Conservation (phyloP, 805 yeast species). For the Deakozyma indianensis region DNA sequence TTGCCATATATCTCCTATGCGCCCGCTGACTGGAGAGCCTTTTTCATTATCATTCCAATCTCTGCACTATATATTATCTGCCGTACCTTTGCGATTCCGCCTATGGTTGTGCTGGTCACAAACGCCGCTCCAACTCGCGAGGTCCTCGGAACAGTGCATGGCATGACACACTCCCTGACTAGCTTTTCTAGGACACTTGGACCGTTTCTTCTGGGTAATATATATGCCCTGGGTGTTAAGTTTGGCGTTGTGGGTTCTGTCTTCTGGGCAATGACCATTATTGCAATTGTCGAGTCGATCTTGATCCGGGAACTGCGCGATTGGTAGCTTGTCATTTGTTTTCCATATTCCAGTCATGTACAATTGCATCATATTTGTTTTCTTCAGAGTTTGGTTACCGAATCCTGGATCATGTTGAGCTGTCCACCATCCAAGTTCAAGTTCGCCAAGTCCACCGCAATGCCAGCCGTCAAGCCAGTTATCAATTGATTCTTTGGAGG, state of each 20-base stretch:
- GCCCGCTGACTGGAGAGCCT: slow-evolving; percentile 6
- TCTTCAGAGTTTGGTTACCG: no score
- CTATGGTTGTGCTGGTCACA: slow-evolving; percentile 13
- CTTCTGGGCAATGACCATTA: slow-evolving; percentile 14
- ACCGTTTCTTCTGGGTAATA: slow-evolving; percentile 13
- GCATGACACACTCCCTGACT: slow-evolving; percentile 12
- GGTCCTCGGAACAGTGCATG: slow-evolving; percentile 15
- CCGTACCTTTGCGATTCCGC: slow-evolving; percentile 15
- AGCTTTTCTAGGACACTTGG: slow-evolving; percentile 12
- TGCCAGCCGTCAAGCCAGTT: background rate
- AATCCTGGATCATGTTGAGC: no score
- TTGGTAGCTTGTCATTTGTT: slow-evolving; percentile 11
- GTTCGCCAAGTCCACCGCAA: background rate
- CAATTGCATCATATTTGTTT: background rate
- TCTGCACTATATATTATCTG: slow-evolving; percentile 10
- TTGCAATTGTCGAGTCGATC: slow-evolving; percentile 9
- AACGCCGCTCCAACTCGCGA: slow-evolving; percentile 14
- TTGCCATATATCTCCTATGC: slow-evolving; percentile 29
- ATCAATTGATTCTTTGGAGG: background rate
- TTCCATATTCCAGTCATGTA: background rate
- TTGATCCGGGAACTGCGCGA: slow-evolving; percentile 10
- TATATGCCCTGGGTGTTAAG: slow-evolving; percentile 13
- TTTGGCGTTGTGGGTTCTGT: slow-evolving; percentile 10
- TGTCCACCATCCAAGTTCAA: background rate
- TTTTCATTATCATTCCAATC: slow-evolving; percentile 4